Evolutionary conservation across 352 stramenopile genomes (phyloP).

Genomic region (Phytopythium delawarense): DNA sequence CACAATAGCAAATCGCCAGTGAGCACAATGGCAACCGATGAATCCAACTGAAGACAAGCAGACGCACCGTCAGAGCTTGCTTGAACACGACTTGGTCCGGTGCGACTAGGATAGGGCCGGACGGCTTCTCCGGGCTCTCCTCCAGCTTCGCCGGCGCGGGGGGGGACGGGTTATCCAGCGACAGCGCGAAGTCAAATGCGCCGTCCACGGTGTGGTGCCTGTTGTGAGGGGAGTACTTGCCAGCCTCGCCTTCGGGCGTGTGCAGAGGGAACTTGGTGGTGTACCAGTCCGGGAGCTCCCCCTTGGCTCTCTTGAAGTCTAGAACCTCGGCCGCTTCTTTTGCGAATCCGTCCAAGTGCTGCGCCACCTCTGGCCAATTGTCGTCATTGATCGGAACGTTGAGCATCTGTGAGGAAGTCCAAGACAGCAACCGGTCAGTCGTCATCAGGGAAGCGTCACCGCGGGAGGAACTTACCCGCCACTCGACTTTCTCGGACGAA

Average conservation of each 20-base stretch:
- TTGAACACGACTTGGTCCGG: conserved; percentile 67
- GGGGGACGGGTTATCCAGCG: conserved; percentile 11
- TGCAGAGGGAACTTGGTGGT: conserved; percentile 57
- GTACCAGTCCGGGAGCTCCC: conserved; percentile 58
- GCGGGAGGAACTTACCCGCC: conserved; percentile 41
- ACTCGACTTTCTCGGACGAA: conserved; percentile 84
- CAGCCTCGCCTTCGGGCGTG: conserved; percentile 40
- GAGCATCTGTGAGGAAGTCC: conserved; percentile 33
- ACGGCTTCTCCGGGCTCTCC: conserved; percentile 23
- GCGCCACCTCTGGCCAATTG: conserved; percentile 43
- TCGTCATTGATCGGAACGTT: conserved; percentile 50
- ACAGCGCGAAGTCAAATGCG: conserved; percentile 31
- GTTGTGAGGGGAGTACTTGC: conserved; percentile 43
- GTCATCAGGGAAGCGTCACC: neutral
- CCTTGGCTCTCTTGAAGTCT: conserved; percentile 59
- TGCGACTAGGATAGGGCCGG: conserved; percentile 47
- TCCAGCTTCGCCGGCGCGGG: conserved; percentile 5
- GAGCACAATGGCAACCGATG: neutral
- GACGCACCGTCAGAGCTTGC: conserved; percentile 29
- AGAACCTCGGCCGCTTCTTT: conserved; percentile 68
- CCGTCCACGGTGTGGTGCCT: conserved; percentile 19
- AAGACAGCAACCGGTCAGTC: conserved; percentile 1
- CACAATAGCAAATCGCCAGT: neutral
- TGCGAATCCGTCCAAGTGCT: conserved; percentile 62
- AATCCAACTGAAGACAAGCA: conserved; percentile 4